Percentiles rank a stretch among this genome's conserved stretches.
These are phyloP conservation scores for Corynespora cassiicola DNA, from an alignment of 2,329 filamentous ascomycete genomes.

Conservation along the genomic window DNA sequence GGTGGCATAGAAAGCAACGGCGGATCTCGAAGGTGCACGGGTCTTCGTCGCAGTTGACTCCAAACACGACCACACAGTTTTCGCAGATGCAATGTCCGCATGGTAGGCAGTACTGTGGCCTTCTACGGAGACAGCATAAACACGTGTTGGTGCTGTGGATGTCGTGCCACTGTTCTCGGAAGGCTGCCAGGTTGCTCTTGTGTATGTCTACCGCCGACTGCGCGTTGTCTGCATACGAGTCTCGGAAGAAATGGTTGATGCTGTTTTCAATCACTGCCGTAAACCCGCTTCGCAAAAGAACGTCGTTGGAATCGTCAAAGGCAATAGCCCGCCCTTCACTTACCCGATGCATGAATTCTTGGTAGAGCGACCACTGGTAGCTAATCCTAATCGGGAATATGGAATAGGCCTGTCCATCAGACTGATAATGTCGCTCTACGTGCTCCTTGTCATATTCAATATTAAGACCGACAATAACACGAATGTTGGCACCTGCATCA, in stretches of 20 bases:
- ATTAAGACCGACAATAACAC: no score
- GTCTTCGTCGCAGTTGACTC: constrained; percentile 10
- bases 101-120: constrained; percentile 17
- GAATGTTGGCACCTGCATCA: no score
- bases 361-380: constrained; percentile 19
- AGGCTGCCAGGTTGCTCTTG: constrained; percentile 8
- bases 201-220: constrained; percentile 14
- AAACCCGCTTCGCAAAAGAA: constrained; percentile 16
- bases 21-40: constrained; percentile 16
- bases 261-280: constrained; percentile 17
- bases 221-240: constrained; percentile 6
- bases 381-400: no score
- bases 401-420: no score
- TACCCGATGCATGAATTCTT: constrained; percentile 9
- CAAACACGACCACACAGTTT: constrained; percentile 20
- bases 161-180: constrained; percentile 12
- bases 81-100: constrained; percentile 16
- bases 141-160: constrained; percentile 20
- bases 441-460: no score
- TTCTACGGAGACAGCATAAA: constrained; percentile 16
- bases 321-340: constrained; percentile 2
- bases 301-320: constrained; percentile 8
- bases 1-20: constrained; percentile 16
- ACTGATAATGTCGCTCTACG: no score
- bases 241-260: constrained; percentile 13